Evolutionary conservation across 768 basidiomycete species (phyloP), one percentile per base, ranked within the genome.

Genomic region (Phanerodontia chrysosporium): DNA sequence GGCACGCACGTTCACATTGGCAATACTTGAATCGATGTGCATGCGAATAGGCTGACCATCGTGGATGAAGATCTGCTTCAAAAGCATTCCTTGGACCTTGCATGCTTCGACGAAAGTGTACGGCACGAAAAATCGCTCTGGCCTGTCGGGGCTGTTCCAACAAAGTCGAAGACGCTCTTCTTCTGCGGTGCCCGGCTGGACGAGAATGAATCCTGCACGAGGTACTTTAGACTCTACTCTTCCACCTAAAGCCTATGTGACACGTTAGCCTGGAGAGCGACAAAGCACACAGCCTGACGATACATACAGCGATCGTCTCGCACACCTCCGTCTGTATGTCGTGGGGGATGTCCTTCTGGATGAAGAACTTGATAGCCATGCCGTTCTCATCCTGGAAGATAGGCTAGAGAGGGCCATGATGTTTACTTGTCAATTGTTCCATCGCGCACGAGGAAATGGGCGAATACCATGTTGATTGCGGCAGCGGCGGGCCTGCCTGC

Each of bases 31-130:
- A 64, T 92, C 89, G 51, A 92, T 90, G 66, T 91, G 88, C 80
- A 92, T 89, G 28, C 80, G 77, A 58, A 90, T 86, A 0, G 89
- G 83, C 2, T 63, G 67, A 4, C 83, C 86, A 32, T 85, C 76
- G 59, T 89, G 84, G 16, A 84, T 72, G 61, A 92, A 92, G 32
- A 92, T 87, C 66, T 91, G 89, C 70, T 82, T 87, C 55, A 92
- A 66, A 14, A 89, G 70, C 79, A 83, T 84, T 13, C 86, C 85
- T 0, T 83, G 82, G n/a, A 87, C 81, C 70, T 88, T 90, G 74
- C 90, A 92, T n/a, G 90, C 87, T 36, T 91, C 89, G 16, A 92
- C 83, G 67, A 84, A 92, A 51, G 88, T 89, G 69, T 86, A 87
- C 8, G 90, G 90, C 45, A 92, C 90, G 62, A 92, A 89, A 68